Evolutionary conservation across 805 yeast genomes (phyloP).

Genomic region (Jamesozyma lodderae): DNA sequence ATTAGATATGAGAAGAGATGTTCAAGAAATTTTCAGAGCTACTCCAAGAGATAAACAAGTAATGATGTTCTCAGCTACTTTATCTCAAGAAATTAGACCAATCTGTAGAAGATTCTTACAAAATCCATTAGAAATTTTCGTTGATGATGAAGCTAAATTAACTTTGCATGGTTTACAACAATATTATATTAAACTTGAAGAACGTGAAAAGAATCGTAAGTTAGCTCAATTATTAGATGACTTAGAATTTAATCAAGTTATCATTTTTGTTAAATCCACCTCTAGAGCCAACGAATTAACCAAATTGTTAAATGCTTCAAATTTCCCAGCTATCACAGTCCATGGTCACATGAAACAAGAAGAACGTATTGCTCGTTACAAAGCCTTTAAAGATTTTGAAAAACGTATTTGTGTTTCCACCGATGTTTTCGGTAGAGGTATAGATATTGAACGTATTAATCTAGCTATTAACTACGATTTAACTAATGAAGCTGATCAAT

Average conservation of each 20-base stretch:
- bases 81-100: constrained; percentile 89
- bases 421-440: constrained; percentile 98
- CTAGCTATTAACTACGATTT: constrained; percentile 95
- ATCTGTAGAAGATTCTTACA: constrained; percentile 97
- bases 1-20: constrained; percentile 94
- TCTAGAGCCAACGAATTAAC: constrained; percentile 88
- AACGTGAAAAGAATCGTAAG: constrained; percentile 87
- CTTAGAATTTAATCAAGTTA: constrained; percentile 95
- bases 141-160: constrained; percentile 94
- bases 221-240: constrained; percentile 87
- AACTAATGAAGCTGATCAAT: constrained; percentile 95
- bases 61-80: constrained; percentile 98
- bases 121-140: constrained; percentile 93
- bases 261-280: constrained; percentile 87
- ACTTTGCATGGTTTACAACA: constrained; percentile 98
- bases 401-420: constrained; percentile 98
- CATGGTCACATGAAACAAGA: constrained; percentile 95
- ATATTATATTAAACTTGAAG: constrained; percentile 81
- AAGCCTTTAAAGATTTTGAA: constrained; percentile 93
- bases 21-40: constrained; percentile 93
- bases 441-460: constrained; percentile 97
- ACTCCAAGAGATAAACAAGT: constrained; percentile 98
- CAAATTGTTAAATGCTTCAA: constrained; percentile 78
- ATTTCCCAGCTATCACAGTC: constrained; percentile 95
- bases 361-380: constrained; percentile 95